A percentile compares a stretch with the other conserved stretches of the same genome.
Conservation (phyloP, 2,329 filamentous ascomycete genomes). For the Claviceps purpurea region DNA sequence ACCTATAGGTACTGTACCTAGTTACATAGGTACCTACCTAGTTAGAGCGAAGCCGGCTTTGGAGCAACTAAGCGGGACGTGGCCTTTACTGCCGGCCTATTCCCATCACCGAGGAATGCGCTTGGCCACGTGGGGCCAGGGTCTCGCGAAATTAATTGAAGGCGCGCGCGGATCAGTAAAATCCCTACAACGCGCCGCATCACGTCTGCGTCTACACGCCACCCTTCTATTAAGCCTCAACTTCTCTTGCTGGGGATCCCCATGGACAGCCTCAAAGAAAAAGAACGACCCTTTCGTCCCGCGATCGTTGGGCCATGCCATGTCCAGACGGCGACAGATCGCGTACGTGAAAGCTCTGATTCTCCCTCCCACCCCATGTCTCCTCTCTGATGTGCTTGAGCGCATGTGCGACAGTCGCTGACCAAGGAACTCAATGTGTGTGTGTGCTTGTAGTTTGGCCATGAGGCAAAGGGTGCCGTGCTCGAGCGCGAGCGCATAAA, state of each 20-base stretch:
- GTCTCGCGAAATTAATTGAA: background rate
- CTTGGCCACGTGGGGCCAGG: too few species aligned
- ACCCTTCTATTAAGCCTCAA: background rate
- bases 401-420: background rate
- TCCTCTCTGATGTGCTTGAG: too few species aligned
- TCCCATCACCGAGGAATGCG: background rate
- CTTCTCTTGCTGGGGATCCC: background rate
- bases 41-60: too few species aligned
- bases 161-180: background rate
- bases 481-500: constrained; percentile 21
- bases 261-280: constrained; percentile 7
- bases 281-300: constrained; percentile 10
- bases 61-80: too few species aligned
- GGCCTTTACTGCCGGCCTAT: background rate
- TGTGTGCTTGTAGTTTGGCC: constrained; percentile 20
- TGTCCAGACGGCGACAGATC: constrained; percentile 22
- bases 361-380: background rate
- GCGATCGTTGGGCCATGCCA: constrained; percentile 23
- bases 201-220: constrained; percentile 3
- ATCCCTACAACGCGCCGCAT: background rate
- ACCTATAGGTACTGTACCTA: too few species aligned
- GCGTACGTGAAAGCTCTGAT: constrained; percentile 15
- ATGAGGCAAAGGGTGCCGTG: constrained; percentile 19
- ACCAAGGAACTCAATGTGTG: background rate
- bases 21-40: too few species aligned